Conservation (phyloP, 306 rosid genomes). For the Cucumis cinereus region DNA sequence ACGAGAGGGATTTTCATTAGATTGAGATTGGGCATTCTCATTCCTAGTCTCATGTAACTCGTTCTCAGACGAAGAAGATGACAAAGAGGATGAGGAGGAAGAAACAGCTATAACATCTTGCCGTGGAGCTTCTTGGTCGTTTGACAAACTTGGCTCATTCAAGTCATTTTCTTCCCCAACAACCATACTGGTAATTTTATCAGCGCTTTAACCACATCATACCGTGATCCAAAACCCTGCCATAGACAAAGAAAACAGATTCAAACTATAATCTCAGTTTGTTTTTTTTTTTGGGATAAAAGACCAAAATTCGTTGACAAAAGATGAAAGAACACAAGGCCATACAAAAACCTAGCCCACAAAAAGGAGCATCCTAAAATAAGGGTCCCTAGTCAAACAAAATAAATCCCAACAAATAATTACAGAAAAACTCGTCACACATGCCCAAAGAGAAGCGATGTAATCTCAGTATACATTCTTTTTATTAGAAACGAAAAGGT, state of each 20-base stretch:
- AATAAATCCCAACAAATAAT: too few species aligned
- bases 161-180: conserved; percentile 9
- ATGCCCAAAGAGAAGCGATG: too few species aligned
- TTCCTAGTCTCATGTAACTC: conserved; percentile 18
- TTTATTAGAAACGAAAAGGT: not conserved
- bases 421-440: too few species aligned
- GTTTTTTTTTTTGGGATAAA: too few species aligned
- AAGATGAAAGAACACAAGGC: too few species aligned
- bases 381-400: too few species aligned
- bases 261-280: not conserved
- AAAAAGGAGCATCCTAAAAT: too few species aligned
- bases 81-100: conserved; percentile 20
- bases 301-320: too few species aligned
- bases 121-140: not conserved
- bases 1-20: conserved; percentile 30
- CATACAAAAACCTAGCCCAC: too few species aligned
- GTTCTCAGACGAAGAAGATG: conserved; percentile 32
- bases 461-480: not conserved
- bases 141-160: not conserved
- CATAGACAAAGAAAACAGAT: not conserved
- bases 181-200: not conserved
- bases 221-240: not conserved
- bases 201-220: not conserved
- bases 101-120: conserved; percentile 1
- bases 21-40: conserved; percentile 23